Evolutionary conservation across 495 filamentous ascomycete genomes (phyloP), one percentile per base, ranked within the genome.

Genomic region (Aspergillus nanangensis): DNA sequence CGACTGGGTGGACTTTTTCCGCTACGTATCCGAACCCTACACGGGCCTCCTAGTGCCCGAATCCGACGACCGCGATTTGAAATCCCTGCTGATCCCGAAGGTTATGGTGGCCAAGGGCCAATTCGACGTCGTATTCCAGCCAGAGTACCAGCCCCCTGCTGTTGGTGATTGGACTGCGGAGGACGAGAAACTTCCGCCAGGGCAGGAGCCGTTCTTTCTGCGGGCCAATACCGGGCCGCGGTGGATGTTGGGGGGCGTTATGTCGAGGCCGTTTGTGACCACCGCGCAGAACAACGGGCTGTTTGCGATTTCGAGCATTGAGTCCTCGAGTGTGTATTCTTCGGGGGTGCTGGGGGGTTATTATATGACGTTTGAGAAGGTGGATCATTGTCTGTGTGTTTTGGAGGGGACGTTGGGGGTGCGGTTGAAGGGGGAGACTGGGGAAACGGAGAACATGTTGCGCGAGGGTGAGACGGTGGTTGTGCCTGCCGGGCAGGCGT

Each of bases 1-100:
- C n/a, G 72, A 71, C 53, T 76, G 70, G 72, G 65, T 72, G 10
- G 72, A 76, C 41, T 73, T 76, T 56, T 76, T 76, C 61, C 69
- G 72, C 34, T 61, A 73, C 47, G 62, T 76, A 34, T 68, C 66
- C 20, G 72, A 76, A 53, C 62, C 69, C 17, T 77, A 67, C 44
- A 62, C 62, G n/a, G 68, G 76, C 15, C 48, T 77, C 41, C 58
- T 79, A 23, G 70, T 73, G 27, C 76, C 77, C 9, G 70, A 72
- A 34, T 53, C 41, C 38, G 72, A 76, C 42, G 45, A 66, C 24
- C 64, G 72, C 8, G 69, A 69, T 50, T 51, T 65, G 14, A 69
- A 67, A 38, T 57, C 63, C 8, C 45, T 66, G 5, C 38, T 77
- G 31, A 70, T 75, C 33, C 71, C 72, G n/a, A 74, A 71, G 50